Evolutionary conservation across 768 basidiomycete species (phyloP), one percentile per base, ranked within the genome.

Genomic region (Gloeostereum incarnatum): DNA sequence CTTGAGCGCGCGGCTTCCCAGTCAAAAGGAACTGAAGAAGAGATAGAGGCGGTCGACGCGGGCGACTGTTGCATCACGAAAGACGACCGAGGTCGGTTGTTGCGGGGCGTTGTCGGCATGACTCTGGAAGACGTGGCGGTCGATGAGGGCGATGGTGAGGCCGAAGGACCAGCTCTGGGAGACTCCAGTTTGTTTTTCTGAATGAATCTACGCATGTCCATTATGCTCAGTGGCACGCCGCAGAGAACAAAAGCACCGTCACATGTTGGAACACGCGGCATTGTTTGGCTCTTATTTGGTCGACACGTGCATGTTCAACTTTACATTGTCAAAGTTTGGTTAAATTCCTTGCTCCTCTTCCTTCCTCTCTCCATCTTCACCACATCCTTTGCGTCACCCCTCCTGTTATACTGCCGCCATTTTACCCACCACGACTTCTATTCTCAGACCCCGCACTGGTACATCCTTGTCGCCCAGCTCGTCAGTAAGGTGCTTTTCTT

Each of bases 1-100:
- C 72, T 65, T 1, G 74, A 68, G n/a, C 81, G 68, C 9, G 78
- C 88, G 0, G 88, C 87, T 21, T 84, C 81, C 88, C 88, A 90
- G 61, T 91, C 87, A 49, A 91, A 91, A 1, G 87, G 82, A 6
- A 69, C 57, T 5, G 81, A 80, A 1, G 82, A 79, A 4, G 86
- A 85, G 33, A 83, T 66, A 3, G 87, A 89, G 3, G 83, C 78
- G 0, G 81, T 78, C 2, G 71, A 59, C 24, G 73, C 75, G 3
- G 72, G 85, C 7, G 72, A 82, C 29, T 78, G 65, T 55, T 77
- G 57, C 49, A 67, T 49, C 45, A 70, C 66, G 49, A 80, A 65
- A 22, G 74, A 71, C 45, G 54, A 61, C 54, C 53, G 71, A 4
- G 51, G 47, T 7, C 51, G 41, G 16, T 39, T 49, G 11, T 45